A percentile compares a stretch with the other conserved stretches of the same genome.
These are phyloP conservation scores for Ganoderma lingzhi DNA, from an alignment of 1,284 basidiomycete genomes.

Conservation along the genomic window DNA sequence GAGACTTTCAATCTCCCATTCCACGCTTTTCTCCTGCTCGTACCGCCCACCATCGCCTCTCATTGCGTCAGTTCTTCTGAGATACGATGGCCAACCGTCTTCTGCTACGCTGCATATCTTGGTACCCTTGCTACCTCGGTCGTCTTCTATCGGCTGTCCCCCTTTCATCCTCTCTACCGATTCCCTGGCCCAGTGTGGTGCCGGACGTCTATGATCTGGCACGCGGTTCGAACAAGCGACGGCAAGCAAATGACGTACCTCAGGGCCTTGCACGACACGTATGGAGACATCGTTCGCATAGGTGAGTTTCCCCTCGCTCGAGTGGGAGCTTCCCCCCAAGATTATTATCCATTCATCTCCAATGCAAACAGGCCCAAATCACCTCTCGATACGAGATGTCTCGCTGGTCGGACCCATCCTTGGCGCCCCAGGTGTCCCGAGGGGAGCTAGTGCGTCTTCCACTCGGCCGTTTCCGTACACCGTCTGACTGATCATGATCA, in stretches of 20 bases:
- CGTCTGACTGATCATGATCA: not conserved
- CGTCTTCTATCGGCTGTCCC: not conserved
- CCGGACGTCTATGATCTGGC: not conserved
- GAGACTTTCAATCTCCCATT: not conserved
- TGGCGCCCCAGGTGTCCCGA: slow-evolving; percentile 17
- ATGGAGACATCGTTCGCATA: slow-evolving; percentile 5
- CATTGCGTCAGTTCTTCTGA: not conserved
- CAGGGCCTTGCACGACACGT: not conserved
- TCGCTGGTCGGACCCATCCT: slow-evolving; percentile 5
- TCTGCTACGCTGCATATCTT: not conserved
- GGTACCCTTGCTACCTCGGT: not conserved
- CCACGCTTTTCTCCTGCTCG: not conserved
- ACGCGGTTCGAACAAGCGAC: not conserved
- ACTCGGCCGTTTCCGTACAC: not conserved
- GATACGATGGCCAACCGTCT: not conserved
- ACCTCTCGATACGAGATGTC: slow-evolving; percentile 7
- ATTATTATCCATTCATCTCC: no score
- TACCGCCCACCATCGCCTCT: not conserved
- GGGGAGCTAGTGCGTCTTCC: slow-evolving; percentile 16
- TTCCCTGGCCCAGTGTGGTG: not conserved
- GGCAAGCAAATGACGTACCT: not conserved
- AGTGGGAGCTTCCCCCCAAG: not conserved
- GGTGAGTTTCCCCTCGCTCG: not conserved
- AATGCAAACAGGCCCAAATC: not conserved
- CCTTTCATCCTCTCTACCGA: not conserved